These are phyloP conservation scores for Fusarium udum DNA, from an alignment of 2,329 filamentous ascomycete species.

Conservation along the genomic window DNA sequence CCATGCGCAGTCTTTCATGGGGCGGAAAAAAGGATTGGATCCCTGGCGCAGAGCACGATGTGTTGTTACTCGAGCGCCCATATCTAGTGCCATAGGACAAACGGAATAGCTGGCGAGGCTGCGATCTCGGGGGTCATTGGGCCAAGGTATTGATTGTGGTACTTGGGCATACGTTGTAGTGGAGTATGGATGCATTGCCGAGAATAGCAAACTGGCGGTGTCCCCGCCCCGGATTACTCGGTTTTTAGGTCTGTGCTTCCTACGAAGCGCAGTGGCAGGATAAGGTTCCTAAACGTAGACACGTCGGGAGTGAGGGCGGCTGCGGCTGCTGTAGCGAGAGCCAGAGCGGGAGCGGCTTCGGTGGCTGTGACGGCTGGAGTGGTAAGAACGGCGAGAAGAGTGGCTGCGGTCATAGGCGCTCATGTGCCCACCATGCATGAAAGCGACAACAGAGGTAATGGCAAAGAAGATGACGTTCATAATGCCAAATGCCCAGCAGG, in stretches of 20 bases:
- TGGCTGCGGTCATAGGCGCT: conserved; percentile 51
- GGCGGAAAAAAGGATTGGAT: not conserved
- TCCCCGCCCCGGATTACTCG: not conserved
- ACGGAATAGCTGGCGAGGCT: conserved; percentile 14
- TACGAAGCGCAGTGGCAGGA: not conserved
- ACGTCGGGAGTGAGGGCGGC: conserved; percentile 60
- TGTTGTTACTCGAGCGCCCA: not conserved
- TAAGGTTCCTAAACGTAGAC: conserved; percentile 55
- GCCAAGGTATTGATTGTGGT: conserved; percentile 32
- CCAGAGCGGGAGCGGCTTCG: conserved; percentile 51
- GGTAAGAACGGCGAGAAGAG: conserved; percentile 46
- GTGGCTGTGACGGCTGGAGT: conserved; percentile 53
- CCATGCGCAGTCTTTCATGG: not conserved
- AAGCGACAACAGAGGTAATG: conserved; percentile 77
- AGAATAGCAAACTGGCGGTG: not conserved
- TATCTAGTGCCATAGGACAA: conserved; percentile 14
- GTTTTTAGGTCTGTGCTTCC: conserved; percentile 3
- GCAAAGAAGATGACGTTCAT: conserved; percentile 87
- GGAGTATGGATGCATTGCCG: not conserved
- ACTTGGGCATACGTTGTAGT: conserved; percentile 15
- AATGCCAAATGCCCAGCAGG: conserved; percentile 87
- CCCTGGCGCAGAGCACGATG: conserved; percentile 3
- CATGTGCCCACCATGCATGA: conserved; percentile 64
- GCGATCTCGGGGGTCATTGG: conserved; percentile 19
- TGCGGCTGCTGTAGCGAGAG: conserved; percentile 53